Base-by-base conservation (phyloP, 768 basidiomycete species). In the Russula brevipes region DNA sequence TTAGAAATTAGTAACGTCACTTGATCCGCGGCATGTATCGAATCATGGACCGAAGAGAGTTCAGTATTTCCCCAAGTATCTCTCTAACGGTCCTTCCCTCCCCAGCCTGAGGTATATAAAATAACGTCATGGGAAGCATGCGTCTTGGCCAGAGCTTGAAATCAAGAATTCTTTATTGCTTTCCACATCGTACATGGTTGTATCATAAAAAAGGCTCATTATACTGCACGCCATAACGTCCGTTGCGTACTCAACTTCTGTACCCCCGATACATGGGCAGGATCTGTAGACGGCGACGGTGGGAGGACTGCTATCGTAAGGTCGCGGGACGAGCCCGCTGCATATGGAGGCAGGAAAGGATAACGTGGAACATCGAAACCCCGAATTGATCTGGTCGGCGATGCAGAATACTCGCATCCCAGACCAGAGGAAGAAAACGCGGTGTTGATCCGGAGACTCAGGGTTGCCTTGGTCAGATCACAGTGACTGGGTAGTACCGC, bases 261-360 rank as follows among this genome's bases (percentile, higher is more conserved):
- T 24, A 49, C 16, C 12, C 47, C 53, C 19, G 6, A 53, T 5
- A 45, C 55, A 38, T 54, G 30, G 19, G 0, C 12, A 30, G 50
- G 54, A 17, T 60, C 54, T 17, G 47, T 33, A 16, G 54, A 60
- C 8, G 63, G 59, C 7, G 47, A 55, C 24, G 54, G 63, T 10
- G 54, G 58, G 17, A 60, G n/a, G 11, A n/a, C 51, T 3, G 46
- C 53, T 50, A 24, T 51, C 35, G 17, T 38, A 31, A 38, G 16
- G 12, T 64, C 58, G 24, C 19, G 36, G 42, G 6, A 38, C 24
- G 56, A 35, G 33, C 11, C 11, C 44, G 38, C 16, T 31, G 10
- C 38, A 16, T 64, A 64, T 1, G 53, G 58, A n/a, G 58, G 63
- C 16, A 36, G 54, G 47, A 11, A n/a, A 30, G 53, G 4, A 33